Evolutionary conservation across 306 rosid species (phyloP).

Genomic region (Dalbergia cochinchinensis): DNA sequence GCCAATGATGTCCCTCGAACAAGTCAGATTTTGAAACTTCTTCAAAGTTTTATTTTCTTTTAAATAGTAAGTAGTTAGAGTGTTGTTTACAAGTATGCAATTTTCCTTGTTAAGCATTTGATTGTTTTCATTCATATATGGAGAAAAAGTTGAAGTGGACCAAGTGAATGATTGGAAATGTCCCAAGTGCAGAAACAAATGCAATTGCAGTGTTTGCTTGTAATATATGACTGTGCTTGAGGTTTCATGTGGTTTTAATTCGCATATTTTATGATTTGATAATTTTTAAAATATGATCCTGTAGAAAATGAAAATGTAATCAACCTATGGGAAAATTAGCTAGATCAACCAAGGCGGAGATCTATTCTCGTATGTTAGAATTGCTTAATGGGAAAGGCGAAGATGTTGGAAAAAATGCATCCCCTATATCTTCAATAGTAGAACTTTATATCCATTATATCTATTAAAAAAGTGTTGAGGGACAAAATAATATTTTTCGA

Average conservation of each 20-base stretch:
- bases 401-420: conserved; percentile 12
- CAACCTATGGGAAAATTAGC: conserved; percentile 58
- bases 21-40: conserved; percentile 44
- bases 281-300: conserved; percentile 43
- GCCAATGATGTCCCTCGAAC: conserved; percentile 68
- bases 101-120: background rate
- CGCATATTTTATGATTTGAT: background rate
- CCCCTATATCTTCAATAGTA: conserved; percentile 60
- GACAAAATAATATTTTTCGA: too few species aligned
- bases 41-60: too few species aligned
- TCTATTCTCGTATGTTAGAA: conserved; percentile 55
- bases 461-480: background rate
- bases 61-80: background rate
- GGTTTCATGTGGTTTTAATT: background rate
- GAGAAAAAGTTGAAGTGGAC: conserved; percentile 58
- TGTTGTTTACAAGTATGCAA: background rate
- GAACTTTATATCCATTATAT: conserved; percentile 55
- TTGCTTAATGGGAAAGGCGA: background rate
- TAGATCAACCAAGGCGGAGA: background rate
- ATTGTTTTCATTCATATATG: conserved; percentile 55
- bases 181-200: conserved; percentile 63
- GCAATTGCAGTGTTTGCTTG: conserved; percentile 78
- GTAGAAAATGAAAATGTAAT: conserved; percentile 22
- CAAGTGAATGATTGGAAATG: conserved; percentile 59
- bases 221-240: conserved; percentile 36